Evolutionary conservation across 495 filamentous ascomycete genomes (phyloP).

Genomic region (Jackrogersella multiformis): DNA sequence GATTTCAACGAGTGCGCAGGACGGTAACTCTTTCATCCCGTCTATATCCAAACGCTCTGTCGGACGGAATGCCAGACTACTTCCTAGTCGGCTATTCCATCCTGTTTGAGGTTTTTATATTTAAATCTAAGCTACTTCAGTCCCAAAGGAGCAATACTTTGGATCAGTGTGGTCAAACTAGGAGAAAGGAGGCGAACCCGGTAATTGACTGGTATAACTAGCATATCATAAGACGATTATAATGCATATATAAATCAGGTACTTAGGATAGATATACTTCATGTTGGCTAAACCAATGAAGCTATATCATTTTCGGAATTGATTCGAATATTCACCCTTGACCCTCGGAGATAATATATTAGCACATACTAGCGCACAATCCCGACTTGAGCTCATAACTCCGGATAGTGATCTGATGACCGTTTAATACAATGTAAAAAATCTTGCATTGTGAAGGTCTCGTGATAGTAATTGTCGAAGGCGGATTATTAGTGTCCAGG

Average conservation of each 20-base stretch:
- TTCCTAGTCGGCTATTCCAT: not conserved
- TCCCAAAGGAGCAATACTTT: not conserved
- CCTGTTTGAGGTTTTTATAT: not conserved
- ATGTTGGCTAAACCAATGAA: not conserved
- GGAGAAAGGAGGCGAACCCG: not conserved
- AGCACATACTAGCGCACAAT: not conserved
- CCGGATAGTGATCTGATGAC: not conserved
- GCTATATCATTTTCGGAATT: not conserved
- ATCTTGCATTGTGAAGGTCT: conserved; percentile 6
- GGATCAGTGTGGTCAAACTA: not conserved
- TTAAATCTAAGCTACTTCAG: not conserved
- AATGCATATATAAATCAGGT: conserved; percentile 5
- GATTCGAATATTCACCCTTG: not conserved
- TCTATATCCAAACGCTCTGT: not conserved
- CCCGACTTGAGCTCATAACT: too few relatives aligned
- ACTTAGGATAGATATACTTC: not conserved
- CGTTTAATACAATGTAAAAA: not conserved
- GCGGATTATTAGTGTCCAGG: not conserved
- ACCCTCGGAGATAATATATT: not conserved
- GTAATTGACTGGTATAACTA: not conserved
- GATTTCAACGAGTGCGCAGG: not conserved
- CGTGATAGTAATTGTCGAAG: conserved; percentile 21
- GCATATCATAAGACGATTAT: not conserved
- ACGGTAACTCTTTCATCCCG: not conserved
- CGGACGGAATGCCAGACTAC: not conserved